Evolutionary conservation across 768 basidiomycete genomes (phyloP).

Genomic region (Suillus sp.): DNA sequence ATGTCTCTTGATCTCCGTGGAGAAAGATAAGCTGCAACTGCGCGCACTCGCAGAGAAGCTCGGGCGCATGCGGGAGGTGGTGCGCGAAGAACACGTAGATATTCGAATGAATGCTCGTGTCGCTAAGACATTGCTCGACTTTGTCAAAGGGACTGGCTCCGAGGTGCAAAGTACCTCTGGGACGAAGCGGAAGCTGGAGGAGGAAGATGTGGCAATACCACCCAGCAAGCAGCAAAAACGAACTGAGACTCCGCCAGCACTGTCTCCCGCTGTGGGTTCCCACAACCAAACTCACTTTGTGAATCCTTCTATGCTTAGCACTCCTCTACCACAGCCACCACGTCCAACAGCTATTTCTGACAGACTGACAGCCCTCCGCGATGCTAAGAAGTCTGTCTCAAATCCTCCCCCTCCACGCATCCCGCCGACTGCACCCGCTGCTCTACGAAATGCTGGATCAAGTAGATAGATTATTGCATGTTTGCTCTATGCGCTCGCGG

Average conservation of each 20-base stretch:
- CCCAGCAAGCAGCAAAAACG: conserved; percentile 16
- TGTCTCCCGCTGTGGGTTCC: background rate
- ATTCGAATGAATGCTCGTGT: conserved; percentile 66
- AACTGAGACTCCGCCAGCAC: background rate
- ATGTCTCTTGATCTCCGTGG: conserved; percentile 53
- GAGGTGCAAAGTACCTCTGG: background rate
- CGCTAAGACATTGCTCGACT: conserved; percentile 55
- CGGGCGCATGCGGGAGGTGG: conserved; percentile 51
- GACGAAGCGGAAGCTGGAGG: conserved; percentile 31
- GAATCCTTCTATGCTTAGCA: background rate
- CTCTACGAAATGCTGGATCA: conserved; percentile 13
- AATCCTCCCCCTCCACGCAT: conserved; percentile 14
- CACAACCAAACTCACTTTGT: background rate
- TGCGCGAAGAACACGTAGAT: conserved; percentile 60
- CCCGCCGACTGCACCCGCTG: conserved; percentile 10
- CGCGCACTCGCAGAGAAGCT: conserved; percentile 48
- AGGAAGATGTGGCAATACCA: conserved; percentile 13
- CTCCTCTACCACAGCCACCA: conserved; percentile 7
- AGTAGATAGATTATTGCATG: conserved; percentile 2
- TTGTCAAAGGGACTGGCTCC: conserved; percentile 40
- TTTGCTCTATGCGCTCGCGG: background rate
- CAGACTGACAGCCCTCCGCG: conserved; percentile 17
- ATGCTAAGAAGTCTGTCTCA: conserved; percentile 21
- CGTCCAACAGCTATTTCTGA: conserved; percentile 25
- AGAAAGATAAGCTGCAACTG: conserved; percentile 42